Evolutionary conservation across 225 moss, liverwort and hornwort genomes (phyloP), one percentile per base, ranked within the genome.

Genomic region (Anthoceros angustus): DNA sequence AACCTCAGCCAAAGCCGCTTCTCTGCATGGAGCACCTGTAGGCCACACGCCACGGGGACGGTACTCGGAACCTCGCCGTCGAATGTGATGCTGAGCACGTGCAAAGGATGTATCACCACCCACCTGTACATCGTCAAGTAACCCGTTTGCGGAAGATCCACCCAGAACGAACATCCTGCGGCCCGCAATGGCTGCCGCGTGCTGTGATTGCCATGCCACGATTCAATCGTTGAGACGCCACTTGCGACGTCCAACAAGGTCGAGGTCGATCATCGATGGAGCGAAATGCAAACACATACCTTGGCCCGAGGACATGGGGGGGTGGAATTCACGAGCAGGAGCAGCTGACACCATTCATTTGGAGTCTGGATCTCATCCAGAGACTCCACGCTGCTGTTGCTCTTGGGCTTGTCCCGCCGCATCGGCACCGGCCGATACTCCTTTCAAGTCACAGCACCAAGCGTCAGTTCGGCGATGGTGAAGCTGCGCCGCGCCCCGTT

Each of bases 11-110:
- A 73, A 32, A 61, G 64, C 55, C 68, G 73, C 38, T 61, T 69
- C 64, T 73, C 73, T 23, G 68, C 60, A 69, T 69, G 73, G 12
- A 73, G 61, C 25, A 73, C 68, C 73, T 73, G 50, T 42, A 42
- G 15, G 49, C 3, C 49, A 8, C 9, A 46, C 45, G 43, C 23
- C 42, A 63, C 39, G 25, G 16, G 32, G 62, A 66, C 66, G 9
- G 23, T 16, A 39, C 39, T 24, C 62, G 62, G 12, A 62, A 48
- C 11, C 66, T 63, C 25, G n/a, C n/a, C n/a, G n/a, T n/a, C n/a
- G n/a, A n/a, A n/a, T n/a, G n/a, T n/a, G n/a, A n/a, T n/a, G n/a
- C n/a, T n/a, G n/a, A 25, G 9, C 20, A 20, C 50, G 23, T 12
- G 24, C 25, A 15, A 39, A 14, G 3, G 5, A 1, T 2, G 20